Percentiles rank a stretch among this genome's conserved stretches.
Conservation (phyloP, 495 filamentous ascomycete genomes). For the Aspergillus cavernicola region DNA sequence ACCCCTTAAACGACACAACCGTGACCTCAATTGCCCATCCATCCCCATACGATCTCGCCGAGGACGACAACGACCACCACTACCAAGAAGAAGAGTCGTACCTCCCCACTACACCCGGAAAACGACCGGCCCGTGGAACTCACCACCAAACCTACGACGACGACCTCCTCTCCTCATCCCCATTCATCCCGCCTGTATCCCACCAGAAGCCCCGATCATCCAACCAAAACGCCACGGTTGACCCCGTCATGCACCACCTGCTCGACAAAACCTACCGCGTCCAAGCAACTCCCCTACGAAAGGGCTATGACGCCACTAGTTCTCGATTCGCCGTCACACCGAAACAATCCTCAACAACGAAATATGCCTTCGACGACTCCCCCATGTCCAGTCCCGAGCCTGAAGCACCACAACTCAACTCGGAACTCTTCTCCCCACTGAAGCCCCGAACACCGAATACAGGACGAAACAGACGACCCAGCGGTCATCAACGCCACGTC, state of each 20-base stretch:
- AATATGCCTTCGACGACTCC: constrained; percentile 43
- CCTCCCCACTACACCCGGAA: constrained; percentile 42
- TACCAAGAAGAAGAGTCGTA: constrained; percentile 36
- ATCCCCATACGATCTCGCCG: constrained; percentile 30
- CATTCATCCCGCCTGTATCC: constrained; percentile 47
- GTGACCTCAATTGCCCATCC: constrained; percentile 56
- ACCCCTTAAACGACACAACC: constrained; percentile 52
- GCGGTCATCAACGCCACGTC: constrained; percentile 30
- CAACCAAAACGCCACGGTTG: constrained; percentile 37
- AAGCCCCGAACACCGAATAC: constrained; percentile 36
- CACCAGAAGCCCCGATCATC: constrained; percentile 27
- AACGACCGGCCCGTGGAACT: constrained; percentile 6
- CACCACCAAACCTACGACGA: constrained; percentile 18
- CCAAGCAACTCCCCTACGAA: constrained; percentile 80
- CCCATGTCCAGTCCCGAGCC: constrained; percentile 75
- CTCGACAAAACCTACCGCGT: constrained; percentile 92
- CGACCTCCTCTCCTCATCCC: constrained; percentile 42
- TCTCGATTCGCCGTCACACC: constrained; percentile 38
- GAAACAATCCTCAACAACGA: constrained; percentile 26
- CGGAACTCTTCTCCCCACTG: constrained; percentile 76
- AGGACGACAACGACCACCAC: constrained; percentile 33
- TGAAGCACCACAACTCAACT: constrained; percentile 73
- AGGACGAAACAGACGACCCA: constrained; percentile 34
- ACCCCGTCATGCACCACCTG: constrained; percentile 80
- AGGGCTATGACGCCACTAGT: constrained; percentile 28